phyloP scores from a whole-genome alignment of 2,329 filamentous ascomycete species.

The Chaetomiaceae sp. region DNA sequence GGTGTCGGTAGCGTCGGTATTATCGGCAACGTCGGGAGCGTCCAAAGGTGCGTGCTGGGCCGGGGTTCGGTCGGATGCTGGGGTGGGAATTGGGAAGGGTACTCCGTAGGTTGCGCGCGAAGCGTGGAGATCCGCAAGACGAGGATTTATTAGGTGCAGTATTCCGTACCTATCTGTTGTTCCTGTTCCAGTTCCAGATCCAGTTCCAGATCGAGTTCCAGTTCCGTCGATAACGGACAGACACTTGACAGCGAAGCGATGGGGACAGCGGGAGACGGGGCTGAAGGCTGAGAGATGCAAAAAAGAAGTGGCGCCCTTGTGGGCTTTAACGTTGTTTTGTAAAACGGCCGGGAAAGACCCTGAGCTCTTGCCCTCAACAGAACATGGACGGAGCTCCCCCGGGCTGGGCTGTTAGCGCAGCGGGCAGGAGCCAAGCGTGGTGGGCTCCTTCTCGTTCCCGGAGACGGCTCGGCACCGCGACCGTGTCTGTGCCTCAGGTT shows the following conservation, averaged over 20 bases:
- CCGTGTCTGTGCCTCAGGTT: not conserved
- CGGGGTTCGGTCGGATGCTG: constrained; percentile 1
- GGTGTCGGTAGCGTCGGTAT: constrained; percentile 8
- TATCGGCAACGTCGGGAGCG: constrained; percentile 15
- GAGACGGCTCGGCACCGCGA: constrained; percentile 12
- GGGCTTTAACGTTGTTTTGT: constrained; percentile 16
- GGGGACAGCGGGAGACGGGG: not conserved
- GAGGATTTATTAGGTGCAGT: not conserved
- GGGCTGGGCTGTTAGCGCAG: constrained; percentile 1
- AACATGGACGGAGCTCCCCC: not conserved
- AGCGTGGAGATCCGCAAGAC: no score
- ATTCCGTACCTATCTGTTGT: not conserved
- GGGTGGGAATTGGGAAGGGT: no score
- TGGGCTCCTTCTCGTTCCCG: constrained; percentile 5
- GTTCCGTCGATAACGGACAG: not conserved
- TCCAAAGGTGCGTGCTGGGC: not conserved
- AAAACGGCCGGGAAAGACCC: not conserved
- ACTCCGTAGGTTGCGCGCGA: no score
- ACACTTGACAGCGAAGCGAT: no score
- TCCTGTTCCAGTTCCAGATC: no score
- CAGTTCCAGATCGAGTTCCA: no score
- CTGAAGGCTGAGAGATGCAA: not conserved
- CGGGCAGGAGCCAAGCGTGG: constrained; percentile 9
- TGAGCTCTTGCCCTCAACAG: not conserved
- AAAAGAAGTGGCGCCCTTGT: constrained; percentile 10